These are phyloP conservation scores for Rhodotorula diobovata DNA, from an alignment of 768 basidiomycete species.

Conservation along the genomic window DNA sequence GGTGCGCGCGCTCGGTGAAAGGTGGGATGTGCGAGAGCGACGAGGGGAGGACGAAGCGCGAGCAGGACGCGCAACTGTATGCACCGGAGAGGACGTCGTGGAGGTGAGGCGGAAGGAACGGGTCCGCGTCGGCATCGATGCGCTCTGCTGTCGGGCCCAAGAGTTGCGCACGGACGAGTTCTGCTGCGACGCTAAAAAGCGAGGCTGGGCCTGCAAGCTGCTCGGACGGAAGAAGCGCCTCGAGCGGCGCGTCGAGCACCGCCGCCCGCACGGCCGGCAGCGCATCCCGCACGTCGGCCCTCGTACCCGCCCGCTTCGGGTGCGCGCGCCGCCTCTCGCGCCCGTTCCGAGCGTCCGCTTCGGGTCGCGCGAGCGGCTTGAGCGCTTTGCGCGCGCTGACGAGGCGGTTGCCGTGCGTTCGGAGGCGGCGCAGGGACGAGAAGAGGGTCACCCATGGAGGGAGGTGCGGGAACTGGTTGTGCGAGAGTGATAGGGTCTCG, in stretches of 20 bases:
- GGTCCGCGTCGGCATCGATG: neutral
- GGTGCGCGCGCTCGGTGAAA: conserved; percentile 9
- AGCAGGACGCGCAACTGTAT: conserved; percentile 24
- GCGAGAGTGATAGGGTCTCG: conserved; percentile 30
- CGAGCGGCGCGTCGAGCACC: neutral
- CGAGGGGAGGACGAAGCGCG: neutral
- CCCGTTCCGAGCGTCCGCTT: neutral
- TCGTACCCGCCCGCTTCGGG: neutral
- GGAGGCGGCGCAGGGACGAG: conserved; percentile 64
- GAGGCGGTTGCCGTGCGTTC: conserved; percentile 68
- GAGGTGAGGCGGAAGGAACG: conserved; percentile 7
- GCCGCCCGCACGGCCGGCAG: neutral
- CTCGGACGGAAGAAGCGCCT: neutral
- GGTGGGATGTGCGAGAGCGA: neutral
- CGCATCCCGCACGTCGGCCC: neutral
- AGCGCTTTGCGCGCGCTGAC: conserved; percentile 63
- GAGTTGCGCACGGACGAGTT: neutral
- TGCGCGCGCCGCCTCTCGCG: neutral
- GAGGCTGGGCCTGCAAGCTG: fast-evolving
- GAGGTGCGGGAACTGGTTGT: conserved; percentile 23
- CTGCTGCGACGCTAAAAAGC: neutral
- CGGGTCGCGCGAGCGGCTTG: conserved; percentile 51
- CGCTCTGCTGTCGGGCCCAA: neutral
- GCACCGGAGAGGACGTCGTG: neutral
- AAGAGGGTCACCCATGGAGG: conserved; percentile 18